Evolutionary conservation across 2,329 filamentous ascomycete genomes (phyloP), one percentile per base, ranked within the genome.

Genomic region (Fusarium caatingaense): DNA sequence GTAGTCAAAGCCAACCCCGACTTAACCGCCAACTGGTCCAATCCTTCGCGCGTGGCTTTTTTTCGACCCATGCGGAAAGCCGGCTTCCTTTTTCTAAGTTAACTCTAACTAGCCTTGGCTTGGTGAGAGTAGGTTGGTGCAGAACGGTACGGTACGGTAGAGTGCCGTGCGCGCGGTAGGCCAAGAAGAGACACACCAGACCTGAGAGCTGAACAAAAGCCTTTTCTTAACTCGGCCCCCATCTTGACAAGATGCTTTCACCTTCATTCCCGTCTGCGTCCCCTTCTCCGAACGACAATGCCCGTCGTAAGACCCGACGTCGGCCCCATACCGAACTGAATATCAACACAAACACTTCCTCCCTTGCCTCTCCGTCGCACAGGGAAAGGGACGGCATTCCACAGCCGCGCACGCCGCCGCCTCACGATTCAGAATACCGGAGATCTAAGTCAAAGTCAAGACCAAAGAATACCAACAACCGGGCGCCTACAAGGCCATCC

Each of bases 401-500:
- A 50, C 65, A 59, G 53, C 69, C 69, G 44, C 70, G 58, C 50
- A 73, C 72, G 62, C 72, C 72, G 56, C 72, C 71, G 58, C 49
- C 58, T 27, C 67, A 54, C 15, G 46, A 56, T 46, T 58, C 59
- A 45, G 56, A 64, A 55, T 60, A 74, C 65, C 47, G 60, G 56
- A 63, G 44, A 51, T 63, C 58, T 16, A 64, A 64, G 61, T 67
- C 64, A 56, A 60, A 66, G 46, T 57, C 54, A 44, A 48, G 48
- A 42, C 53, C 49, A 56, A 74, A 72, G 67, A 61, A 40, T 50
- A 61, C 34, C 60, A 72, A 68, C 69, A 71, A 60, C 64, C 68
- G 68, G 68, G 73, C 71, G 70, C 70, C 73, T 76, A 48, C 42
- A 30, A 76, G 72, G 70, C 60, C 65, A 55, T 64, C 71, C 45